These are phyloP conservation scores for Syzygium jambos DNA, from an alignment of 345 rosid genomes.

Conservation along the genomic window DNA sequence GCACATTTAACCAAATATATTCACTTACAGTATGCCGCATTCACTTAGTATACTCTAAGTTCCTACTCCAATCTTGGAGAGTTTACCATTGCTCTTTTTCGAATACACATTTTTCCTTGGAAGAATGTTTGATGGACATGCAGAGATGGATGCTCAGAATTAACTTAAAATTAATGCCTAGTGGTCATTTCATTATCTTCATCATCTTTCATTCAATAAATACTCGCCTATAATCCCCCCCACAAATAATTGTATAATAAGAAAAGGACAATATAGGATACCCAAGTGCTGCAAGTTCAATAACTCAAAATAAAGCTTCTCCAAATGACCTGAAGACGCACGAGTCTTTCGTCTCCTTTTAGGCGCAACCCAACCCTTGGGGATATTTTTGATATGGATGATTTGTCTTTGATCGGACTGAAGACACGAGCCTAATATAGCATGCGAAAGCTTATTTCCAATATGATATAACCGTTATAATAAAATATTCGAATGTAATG, in stretches of 20 bases:
- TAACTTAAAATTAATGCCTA: background rate
- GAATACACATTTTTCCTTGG: background rate
- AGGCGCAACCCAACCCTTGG: background rate
- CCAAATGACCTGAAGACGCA: background rate
- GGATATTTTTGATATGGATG: background rate
- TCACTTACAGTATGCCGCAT: background rate
- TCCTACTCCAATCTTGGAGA: background rate
- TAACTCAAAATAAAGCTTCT: background rate
- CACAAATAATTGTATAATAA: background rate
- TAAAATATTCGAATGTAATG: background rate
- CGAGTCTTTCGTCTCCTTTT: background rate
- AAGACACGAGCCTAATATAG: background rate
- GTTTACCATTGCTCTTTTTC: background rate
- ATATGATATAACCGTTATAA: background rate
- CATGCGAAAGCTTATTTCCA: background rate
- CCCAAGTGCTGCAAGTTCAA: background rate
- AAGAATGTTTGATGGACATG: background rate
- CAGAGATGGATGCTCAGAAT: background rate
- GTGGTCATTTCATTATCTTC: background rate
- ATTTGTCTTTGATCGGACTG: background rate
- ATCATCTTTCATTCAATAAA: background rate
- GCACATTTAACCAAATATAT: background rate
- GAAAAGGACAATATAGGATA: background rate
- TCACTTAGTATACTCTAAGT: background rate
- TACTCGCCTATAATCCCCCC: background rate